These are phyloP conservation scores for Adenanthera pavonina DNA, from an alignment of 306 rosid species.

Conservation along the genomic window DNA sequence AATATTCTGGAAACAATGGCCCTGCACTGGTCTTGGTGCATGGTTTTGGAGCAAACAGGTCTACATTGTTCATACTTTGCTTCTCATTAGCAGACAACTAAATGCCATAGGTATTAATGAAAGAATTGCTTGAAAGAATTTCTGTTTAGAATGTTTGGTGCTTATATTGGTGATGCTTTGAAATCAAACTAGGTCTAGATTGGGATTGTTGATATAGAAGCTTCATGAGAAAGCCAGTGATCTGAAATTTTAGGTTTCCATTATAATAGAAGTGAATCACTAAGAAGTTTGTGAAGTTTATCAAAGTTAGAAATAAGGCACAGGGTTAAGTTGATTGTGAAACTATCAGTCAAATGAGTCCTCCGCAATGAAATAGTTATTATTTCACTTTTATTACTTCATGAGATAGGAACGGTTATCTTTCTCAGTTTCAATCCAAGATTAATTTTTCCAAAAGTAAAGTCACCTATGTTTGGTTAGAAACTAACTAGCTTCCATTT, in stretches of 20 bases:
- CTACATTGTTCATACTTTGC: constrained; percentile 45
- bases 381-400: not conserved
- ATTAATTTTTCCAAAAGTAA: not conserved
- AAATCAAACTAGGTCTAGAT: not conserved
- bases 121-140: constrained; percentile 42
- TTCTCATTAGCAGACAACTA: constrained; percentile 54
- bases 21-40: constrained; percentile 83
- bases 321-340: not conserved
- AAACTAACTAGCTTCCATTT: not conserved
- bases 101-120: constrained; percentile 49
- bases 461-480: not conserved
- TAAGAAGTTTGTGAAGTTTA: not conserved
- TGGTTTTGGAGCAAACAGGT: constrained; percentile 99
- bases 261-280: not conserved
- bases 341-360: not conserved
- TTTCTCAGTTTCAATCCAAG: not conserved
- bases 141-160: not conserved
- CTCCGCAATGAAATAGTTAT: not conserved
- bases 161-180: not conserved
- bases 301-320: not conserved
- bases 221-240: not conserved
- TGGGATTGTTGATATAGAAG: not conserved
- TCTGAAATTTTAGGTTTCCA: not conserved
- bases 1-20: constrained; percentile 70
- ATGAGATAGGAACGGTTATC: not conserved